phyloP scores from a whole-genome alignment of 2,329 filamentous ascomycete species.

The Exophiala alcalophila region DNA sequence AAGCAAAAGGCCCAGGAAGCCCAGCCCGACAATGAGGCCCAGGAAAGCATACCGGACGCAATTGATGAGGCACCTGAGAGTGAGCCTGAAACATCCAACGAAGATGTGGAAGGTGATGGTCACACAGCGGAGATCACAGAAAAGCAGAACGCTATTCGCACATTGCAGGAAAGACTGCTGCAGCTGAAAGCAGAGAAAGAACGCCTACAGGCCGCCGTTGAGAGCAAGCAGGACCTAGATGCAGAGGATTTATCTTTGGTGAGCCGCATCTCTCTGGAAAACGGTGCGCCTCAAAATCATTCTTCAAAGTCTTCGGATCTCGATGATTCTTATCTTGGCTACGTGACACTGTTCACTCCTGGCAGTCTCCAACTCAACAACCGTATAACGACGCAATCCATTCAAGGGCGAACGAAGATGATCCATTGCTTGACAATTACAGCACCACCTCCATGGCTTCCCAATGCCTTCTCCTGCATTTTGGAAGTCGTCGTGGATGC shows the following conservation, averaged over 20 bases:
- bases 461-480: constrained; percentile 13
- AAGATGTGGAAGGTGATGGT: constrained; percentile 13
- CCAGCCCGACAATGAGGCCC: constrained; percentile 1
- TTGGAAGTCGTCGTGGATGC: constrained; percentile 25
- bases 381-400: constrained; percentile 11
- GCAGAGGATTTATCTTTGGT: constrained; percentile 11
- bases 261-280: neutral
- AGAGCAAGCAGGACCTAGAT: constrained; percentile 7
- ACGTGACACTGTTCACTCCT: constrained; percentile 29
- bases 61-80: constrained; percentile 17
- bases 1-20: constrained; percentile 20
- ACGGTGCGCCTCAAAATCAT: neutral
- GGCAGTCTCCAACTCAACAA: constrained; percentile 23
- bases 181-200: constrained; percentile 9
- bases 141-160: constrained; percentile 10
- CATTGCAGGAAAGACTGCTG: constrained; percentile 11
- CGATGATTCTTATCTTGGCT: constrained; percentile 2
- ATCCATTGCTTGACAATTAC: constrained; percentile 20
- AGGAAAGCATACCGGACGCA: constrained; percentile 3
- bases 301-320: neutral
- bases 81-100: constrained; percentile 10
- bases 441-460: constrained; percentile 28
- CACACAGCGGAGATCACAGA: constrained; percentile 4
- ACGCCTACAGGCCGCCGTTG: constrained; percentile 13
- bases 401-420: constrained; percentile 16